Evolutionary conservation across 2,329 filamentous ascomycete genomes (phyloP), one percentile per base, ranked within the genome.

Genomic region (Verticillium nonalfalfae): DNA sequence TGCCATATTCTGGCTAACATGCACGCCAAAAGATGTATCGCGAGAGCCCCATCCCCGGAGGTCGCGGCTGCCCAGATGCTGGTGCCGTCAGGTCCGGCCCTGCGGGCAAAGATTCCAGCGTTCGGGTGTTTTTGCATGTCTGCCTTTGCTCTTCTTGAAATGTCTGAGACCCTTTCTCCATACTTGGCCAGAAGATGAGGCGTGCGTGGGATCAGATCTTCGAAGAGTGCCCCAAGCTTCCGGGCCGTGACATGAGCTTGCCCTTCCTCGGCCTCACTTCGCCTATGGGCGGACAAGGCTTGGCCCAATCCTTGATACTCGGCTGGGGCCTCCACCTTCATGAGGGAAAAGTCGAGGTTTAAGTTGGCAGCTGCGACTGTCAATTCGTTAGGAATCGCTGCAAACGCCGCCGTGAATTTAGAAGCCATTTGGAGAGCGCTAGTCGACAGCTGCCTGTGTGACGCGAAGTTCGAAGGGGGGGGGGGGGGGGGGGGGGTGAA

Each of bases 261-360:
- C 1, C 78, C 78, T 9, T 67, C 57, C 64, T 81, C 78, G 0
- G 78, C 78, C 2, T 73, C 67, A 0, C 69, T 18, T 26, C 69
- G 67, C 5, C 77, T 64, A 5, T 59, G 64, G 1, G 21, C 21
- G 0, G 76, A 74, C 0, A 81, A 62, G 0, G 60, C 40, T 0
- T 60, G 50, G 0, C 74, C 75, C 0, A 80, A 33, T 0, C 55
- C 66, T 21, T 68, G 64, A 39, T 69, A 78, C 62, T 78, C 75
- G 7, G 55, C 58, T 0, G 77, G 77, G 1, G 76, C 74, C 60
- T 78, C 73, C 4, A 71, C 57, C 62, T 78, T 79, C 54, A 76
- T 61, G 0, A 80, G 60, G 0, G 74, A 67, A 62, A 80, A 79
- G 60, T 79, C 75, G 62, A 78, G 71, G 59, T 80, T 79, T 62